phyloP scores from a whole-genome alignment of 495 filamentous ascomycete genomes.

The Parachaetomium inaequale region DNA sequence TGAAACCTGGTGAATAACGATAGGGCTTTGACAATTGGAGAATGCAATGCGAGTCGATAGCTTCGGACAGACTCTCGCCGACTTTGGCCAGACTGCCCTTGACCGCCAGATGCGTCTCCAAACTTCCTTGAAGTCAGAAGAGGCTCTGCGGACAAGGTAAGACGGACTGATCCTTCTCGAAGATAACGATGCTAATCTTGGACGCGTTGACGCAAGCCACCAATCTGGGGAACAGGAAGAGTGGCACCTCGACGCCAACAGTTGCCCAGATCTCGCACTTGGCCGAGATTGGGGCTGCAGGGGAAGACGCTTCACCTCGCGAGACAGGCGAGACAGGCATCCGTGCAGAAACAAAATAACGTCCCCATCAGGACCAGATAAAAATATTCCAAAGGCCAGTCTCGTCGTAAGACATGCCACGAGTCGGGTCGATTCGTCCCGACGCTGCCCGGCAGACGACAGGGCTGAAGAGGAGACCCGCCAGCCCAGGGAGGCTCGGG shows the following conservation, averaged over 20 bases:
- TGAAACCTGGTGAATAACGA: too few relatives aligned
- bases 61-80: too few relatives aligned
- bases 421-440: slow-evolving; percentile 8
- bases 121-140: background rate
- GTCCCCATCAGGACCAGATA: background rate
- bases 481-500: background rate
- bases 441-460: background rate
- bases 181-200: background rate
- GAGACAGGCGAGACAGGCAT: too few relatives aligned
- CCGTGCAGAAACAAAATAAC: slow-evolving; percentile 9
- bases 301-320: background rate
- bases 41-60: background rate
- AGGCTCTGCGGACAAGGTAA: background rate
- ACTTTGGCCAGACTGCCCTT: too few relatives aligned
- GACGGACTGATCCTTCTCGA: slow-evolving; percentile 5
- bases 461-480: background rate
- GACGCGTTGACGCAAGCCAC: slow-evolving; percentile 2
- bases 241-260: background rate
- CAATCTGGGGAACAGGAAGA: background rate
- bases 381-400: background rate
- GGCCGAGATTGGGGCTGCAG: background rate
- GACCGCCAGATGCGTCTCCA: background rate
- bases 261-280: background rate
- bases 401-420: background rate
- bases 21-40: background rate